Evolutionary conservation across 768 basidiomycete genomes (phyloP), one percentile per base, ranked within the genome.

Genomic region (Collybia sordida): DNA sequence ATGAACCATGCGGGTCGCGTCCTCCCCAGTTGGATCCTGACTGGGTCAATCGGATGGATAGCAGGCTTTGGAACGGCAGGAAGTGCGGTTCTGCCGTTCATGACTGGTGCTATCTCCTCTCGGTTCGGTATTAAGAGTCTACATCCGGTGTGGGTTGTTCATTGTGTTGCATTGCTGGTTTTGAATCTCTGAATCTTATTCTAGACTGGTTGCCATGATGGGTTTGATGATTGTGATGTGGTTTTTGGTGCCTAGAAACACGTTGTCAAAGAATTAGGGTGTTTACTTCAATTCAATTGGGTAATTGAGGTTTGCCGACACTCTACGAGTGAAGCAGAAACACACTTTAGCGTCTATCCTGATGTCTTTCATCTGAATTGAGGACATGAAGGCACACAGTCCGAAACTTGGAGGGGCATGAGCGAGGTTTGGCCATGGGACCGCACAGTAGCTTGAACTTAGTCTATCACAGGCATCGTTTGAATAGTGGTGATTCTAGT

Each of bases 1-100:
- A 83, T 93, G 81, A 88, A 86, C 59, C 79, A 87, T 38, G 71
- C 85, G 0, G 77, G 82, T 3, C 75, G 81, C 3, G 73, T 91
- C 45, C 66, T 94, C 11, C 92, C 91, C 3, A 74, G 74, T 5
- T 84, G 83, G 77, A 72, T 93, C 8, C 72, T 90, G 25, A 78
- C 74, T 44, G 80, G 77, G 18, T 74, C 81, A 14, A 82, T 86
- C 31, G 84, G 84, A 8, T 86, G 82, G 83, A 82, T 85, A 24
- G 81, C 82, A 6, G 81, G 79, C 3, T 75, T 82, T 25, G 88
- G 88, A 0, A 83, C 85, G 59, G 81, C 85, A 3, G 89, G 89
- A 15, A 82, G 82, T 38, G 88, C 88, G 0, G 55, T 86, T 4
- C 59, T 90, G 6, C 88, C 90, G 0, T 89, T 91, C 57, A 74